Evolutionary conservation across 2,329 filamentous ascomycete genomes (phyloP), one percentile per base, ranked within the genome.

Genomic region (Aureobasidium lini): DNA sequence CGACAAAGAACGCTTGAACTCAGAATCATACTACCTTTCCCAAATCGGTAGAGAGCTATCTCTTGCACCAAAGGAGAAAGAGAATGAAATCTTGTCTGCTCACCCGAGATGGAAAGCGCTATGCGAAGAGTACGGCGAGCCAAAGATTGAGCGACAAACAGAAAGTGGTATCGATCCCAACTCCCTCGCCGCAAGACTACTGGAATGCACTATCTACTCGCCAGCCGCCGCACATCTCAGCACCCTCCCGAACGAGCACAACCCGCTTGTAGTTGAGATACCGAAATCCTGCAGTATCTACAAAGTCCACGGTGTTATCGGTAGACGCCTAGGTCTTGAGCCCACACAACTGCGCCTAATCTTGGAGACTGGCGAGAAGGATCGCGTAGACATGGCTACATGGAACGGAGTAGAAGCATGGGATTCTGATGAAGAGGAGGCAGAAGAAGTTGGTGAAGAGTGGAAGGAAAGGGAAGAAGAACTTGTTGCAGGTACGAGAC

Each of bases 321-420:
- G 86, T 0, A 85, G 82, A 64, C 71, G 87, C n/a, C 90, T 95
- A 67, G 77, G 74, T 1, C 65, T 88, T 10, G 73, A 79, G 48
- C 88, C 90, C 0, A 77, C 90, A 63, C 74, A 75, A 43, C 75
- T 93, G 62, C 80, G 79, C 42, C 72, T 97, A 50, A 76, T 94
- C 0, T 95, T 90, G 88, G 90, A 96, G 75, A 96, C 91, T 8
- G 89, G 90, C 18, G 92, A 96, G 72, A 90, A 88, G 84, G 90
- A 96, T 71, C 89, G 89, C 0, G 85, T 90, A 0, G 64, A 66
- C 82, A 62, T 82, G 84, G 65, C 80, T 84, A 62, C 79, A 83
- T 72, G 11, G 64, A 68, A 73, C 43, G 72, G 66, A 6, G 65
- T 68, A 5, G 67, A 66, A n/a, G 67, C 66, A 59, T 76, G 72